Conservation (phyloP, 1,139 yeast species). For the Yamadazyma aaseri region DNA sequence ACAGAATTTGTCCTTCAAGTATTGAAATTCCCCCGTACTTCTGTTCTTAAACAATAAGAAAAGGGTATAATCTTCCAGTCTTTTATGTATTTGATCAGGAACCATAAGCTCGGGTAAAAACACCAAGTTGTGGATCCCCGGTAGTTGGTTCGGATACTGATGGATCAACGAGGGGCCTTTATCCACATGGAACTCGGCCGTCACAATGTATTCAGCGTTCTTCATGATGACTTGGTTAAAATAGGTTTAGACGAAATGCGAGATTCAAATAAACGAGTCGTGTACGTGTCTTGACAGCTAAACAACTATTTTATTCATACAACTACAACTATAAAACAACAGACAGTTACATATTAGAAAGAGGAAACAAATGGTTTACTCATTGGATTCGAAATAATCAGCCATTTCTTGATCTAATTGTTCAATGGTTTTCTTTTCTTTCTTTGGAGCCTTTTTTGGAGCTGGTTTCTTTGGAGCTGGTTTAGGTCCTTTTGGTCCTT, state of each 20-base stretch:
- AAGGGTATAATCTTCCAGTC: conserved; percentile 61
- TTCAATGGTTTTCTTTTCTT: conserved; percentile 77
- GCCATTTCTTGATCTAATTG: conserved; percentile 94
- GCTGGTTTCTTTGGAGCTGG: conserved; percentile 26
- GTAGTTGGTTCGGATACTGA: conserved; percentile 48
- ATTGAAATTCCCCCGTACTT: conserved; percentile 42
- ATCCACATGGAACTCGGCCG: conserved; percentile 60
- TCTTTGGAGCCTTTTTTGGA: conserved; percentile 33
- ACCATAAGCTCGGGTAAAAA: conserved; percentile 59
- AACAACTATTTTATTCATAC: too few relatives aligned
- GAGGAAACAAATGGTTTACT: conserved; percentile 2
- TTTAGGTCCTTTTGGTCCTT: conserved; percentile 19
- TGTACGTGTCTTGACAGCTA: too few relatives aligned
- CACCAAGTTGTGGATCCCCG: conserved; percentile 40
- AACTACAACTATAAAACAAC: too few relatives aligned
- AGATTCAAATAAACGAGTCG: too few relatives aligned
- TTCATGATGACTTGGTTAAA: conserved; percentile 12
- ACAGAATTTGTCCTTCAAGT: conserved; percentile 33
- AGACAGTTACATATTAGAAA: too few relatives aligned
- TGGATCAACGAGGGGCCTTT: conserved; percentile 52
- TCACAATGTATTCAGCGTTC: conserved; percentile 45
- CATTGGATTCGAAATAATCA: conserved; percentile 57
- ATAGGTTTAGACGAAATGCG: not conserved
- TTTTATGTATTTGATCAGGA: conserved; percentile 60
- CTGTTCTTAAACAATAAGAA: conserved; percentile 48